Base-by-base conservation (phyloP, 2,329 filamentous ascomycete species). In the Hypoxylon sp. region DNA sequence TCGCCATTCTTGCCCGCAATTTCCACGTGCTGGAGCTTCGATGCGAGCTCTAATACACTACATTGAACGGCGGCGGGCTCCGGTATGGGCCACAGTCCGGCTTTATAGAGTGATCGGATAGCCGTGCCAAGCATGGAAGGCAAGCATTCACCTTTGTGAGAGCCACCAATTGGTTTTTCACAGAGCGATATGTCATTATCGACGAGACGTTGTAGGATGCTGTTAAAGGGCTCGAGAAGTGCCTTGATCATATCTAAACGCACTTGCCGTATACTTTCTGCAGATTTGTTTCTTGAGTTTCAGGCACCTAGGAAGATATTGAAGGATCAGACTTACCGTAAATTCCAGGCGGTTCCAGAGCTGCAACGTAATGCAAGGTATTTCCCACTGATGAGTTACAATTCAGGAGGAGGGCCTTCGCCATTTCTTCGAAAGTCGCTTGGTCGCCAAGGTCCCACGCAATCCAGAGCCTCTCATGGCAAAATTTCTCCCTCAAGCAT, bases 381-480 rank as follows among this genome's bases (percentile, higher is more conserved):
- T 60, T 57, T 0, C 65, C 66, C 4, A 38, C 25, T 13, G 45
- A 45, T 6, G 56, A 14, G n/a, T 56, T 51, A 34, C 36, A 66
- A 28, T 62, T 52, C 25, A 72, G 30, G 6, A 73, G 61, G 51
- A 73, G 19, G 13, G 25, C 30, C 38, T 45, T 56, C n/a, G 65
- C 63, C 56, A 71, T 59, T 10, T 23, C 13, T 38, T 69, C 58
- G 48, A 72, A 72, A 17, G 45, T 60, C 4, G 34, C 57, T 30
- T 32, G 56, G 32, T 71, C 68, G 10, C 70, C 70, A 11, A 73
- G 55, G 50, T 60, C 71, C 70, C 66, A 71, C 9, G 66, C 23
- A 41, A 72, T 69, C 71, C 70, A 73, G 2, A 73, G 64, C 14
- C 56, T 60, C 28, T 71, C 64, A 43, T 72, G 64, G 17, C 56